These are phyloP conservation scores for Dactylonectria estremocensis DNA, from an alignment of 2,329 filamentous ascomycete species.

Conservation along the genomic window DNA sequence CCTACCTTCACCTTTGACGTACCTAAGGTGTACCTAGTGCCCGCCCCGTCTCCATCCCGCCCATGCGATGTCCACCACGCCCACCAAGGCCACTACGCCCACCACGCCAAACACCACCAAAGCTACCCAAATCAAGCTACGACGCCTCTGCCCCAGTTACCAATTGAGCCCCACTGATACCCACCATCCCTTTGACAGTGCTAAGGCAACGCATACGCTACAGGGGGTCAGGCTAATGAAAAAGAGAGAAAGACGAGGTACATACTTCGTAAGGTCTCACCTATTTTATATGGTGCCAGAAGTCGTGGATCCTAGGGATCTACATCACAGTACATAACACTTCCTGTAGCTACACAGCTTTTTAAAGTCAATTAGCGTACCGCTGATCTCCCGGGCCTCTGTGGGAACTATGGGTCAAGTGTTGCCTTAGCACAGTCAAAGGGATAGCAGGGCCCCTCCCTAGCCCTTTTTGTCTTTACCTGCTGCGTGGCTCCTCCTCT, in stretches of 20 bases:
- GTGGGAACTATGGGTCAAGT: no score
- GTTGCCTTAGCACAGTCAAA: no score
- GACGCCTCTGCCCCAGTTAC: conserved; percentile 37
- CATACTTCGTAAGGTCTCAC: no score
- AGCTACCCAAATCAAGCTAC: conserved; percentile 24
- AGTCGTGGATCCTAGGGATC: no score
- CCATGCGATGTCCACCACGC: conserved; percentile 34
- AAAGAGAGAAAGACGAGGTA: no score
- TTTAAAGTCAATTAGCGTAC: no score
- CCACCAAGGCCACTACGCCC: conserved; percentile 2
- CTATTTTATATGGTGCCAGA: no score
- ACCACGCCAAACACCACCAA: conserved; percentile 10
- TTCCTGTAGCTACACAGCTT: no score
- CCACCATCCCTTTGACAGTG: conserved; percentile 28
- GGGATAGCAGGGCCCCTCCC: conserved; percentile 30
- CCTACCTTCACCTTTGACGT: conserved; percentile 32
- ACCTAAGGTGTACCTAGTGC: conserved; percentile 29
- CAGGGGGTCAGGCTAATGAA: no score
- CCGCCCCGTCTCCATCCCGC: conserved; percentile 44
- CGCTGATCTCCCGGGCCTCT: no score
- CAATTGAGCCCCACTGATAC: conserved; percentile 43
- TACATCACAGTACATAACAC: no score
- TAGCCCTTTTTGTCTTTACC: conserved; percentile 42
- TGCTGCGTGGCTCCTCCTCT: conserved; percentile 45
- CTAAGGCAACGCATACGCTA: no score